phyloP scores from a whole-genome alignment of 371 early-diverging fungal species.

The Apophysomyces variabilis region DNA sequence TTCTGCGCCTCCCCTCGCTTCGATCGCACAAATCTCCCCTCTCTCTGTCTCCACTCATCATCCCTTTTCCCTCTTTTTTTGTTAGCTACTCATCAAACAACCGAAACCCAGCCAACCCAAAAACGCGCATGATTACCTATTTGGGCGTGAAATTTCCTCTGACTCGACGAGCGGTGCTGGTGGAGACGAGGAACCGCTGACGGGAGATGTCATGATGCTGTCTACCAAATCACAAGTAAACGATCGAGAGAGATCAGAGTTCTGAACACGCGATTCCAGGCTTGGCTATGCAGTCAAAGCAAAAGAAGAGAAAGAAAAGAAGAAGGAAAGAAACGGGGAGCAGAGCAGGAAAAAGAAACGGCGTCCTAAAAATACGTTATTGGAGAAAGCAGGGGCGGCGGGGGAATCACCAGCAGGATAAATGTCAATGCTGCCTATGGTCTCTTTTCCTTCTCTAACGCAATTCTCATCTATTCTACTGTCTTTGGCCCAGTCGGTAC shows the following conservation, averaged over 20 bases:
- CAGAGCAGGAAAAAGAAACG: background rate
- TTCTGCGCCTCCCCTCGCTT: slow-evolving; percentile 3
- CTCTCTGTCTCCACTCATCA: background rate
- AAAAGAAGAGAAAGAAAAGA: slow-evolving; percentile 1
- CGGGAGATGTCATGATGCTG: slow-evolving; percentile 3
- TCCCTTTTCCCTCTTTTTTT: background rate
- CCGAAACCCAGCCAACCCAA: slow-evolving; percentile 11
- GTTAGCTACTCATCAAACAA: background rate
- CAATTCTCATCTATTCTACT: background rate
- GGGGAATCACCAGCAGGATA: slow-evolving; percentile 1
- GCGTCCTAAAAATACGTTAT: slow-evolving; percentile 11
- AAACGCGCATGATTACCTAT: slow-evolving; percentile 10
- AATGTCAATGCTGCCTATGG: slow-evolving; percentile 3
- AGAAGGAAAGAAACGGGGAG: slow-evolving; percentile 11
- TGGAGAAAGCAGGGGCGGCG: slow-evolving; percentile 9
- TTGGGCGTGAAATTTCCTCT: slow-evolving; percentile 5
- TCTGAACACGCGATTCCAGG: background rate
- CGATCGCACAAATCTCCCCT: background rate
- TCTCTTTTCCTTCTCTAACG: background rate
- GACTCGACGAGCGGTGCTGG: slow-evolving; percentile 2
- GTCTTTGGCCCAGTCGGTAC: slow-evolving; percentile 4
- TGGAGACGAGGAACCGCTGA: slow-evolving; percentile 3
- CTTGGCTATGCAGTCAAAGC: slow-evolving; percentile 1
- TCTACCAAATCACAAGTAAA: slow-evolving; percentile 6
- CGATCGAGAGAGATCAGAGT: slow-evolving; percentile 5